These are phyloP conservation scores for Suillus bovinus DNA, from an alignment of 768 basidiomycete genomes.

Conservation along the genomic window DNA sequence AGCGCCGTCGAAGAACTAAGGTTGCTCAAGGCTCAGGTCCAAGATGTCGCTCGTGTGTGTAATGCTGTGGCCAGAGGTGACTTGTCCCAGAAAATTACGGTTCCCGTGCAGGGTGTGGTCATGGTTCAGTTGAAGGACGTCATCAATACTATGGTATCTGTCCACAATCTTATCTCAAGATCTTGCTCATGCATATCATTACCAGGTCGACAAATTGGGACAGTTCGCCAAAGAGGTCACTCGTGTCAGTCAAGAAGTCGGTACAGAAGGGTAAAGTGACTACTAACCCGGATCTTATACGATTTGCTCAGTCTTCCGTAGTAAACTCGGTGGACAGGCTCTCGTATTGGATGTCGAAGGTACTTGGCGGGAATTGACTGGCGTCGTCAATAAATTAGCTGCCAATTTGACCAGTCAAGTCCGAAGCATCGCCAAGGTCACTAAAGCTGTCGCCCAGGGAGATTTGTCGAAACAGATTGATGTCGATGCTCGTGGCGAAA, in stretches of 20 bases:
- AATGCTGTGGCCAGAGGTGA: conserved; percentile 79
- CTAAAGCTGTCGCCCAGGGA: conserved; percentile 80
- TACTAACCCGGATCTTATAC: conserved; percentile 31
- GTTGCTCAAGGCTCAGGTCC: conserved; percentile 81
- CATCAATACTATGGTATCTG: conserved; percentile 63
- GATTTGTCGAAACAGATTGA: conserved; percentile 91
- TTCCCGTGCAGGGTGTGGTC: conserved; percentile 74
- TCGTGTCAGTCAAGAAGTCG: conserved; percentile 82
- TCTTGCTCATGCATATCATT: neutral
- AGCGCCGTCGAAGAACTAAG: conserved; percentile 76
- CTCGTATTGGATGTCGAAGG: conserved; percentile 87
- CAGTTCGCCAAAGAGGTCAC: conserved; percentile 93
- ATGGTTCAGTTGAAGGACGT: conserved; percentile 83
- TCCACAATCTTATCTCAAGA: conserved; percentile 7
- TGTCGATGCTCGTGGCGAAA: conserved; percentile 89
- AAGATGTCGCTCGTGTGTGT: conserved; percentile 78
- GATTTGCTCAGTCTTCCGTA: conserved; percentile 33
- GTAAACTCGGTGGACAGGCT: conserved; percentile 84
- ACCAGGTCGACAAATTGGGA: conserved; percentile 67
- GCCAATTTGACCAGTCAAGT: conserved; percentile 70
- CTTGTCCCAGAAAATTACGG: conserved; percentile 76
- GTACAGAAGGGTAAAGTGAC: conserved; percentile 62
- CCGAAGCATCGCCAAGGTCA: conserved; percentile 59
- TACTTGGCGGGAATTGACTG: conserved; percentile 84
- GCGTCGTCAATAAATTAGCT: conserved; percentile 80